Conservation (phyloP, 257 asterid genomes). For the Salvia hispanica region DNA sequence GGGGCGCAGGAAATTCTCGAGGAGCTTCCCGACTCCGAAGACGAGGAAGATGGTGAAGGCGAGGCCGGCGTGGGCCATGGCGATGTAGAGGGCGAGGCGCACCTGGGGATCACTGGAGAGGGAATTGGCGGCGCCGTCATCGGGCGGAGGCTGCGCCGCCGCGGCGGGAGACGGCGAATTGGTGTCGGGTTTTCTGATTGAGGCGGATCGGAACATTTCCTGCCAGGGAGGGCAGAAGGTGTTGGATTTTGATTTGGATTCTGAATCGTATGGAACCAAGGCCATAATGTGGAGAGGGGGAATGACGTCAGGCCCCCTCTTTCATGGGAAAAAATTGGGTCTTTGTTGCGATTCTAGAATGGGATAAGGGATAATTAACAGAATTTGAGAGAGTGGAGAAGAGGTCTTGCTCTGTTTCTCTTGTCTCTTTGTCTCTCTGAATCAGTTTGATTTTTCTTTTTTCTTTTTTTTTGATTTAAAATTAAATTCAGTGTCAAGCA, state of each 20-base stretch:
- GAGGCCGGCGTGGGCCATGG: constrained; percentile 96
- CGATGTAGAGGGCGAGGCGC: constrained; percentile 87
- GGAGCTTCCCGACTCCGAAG: constrained; percentile 75
- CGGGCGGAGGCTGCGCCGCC: constrained; percentile 30
- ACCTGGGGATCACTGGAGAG: constrained; percentile 82
- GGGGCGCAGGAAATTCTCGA: constrained; percentile 79
- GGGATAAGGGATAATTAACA: neutral
- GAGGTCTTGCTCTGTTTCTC: too few species aligned
- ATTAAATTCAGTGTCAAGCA: too few species aligned
- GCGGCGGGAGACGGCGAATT: constrained; percentile 36
- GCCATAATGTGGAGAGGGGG: constrained; percentile 41
- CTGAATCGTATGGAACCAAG: constrained; percentile 59
- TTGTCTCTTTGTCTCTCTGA: too few species aligned
- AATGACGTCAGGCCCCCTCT: constrained; percentile 11
- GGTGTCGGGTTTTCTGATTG: constrained; percentile 67
- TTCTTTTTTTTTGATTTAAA: too few species aligned
- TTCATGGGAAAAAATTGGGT: neutral
- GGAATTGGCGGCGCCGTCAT: constrained; percentile 32
- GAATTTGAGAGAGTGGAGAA: constrained; percentile 13
- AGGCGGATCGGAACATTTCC: constrained; percentile 98
- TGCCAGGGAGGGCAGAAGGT: constrained; percentile 68
- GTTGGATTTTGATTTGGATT: constrained; percentile 55
- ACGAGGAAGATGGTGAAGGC: constrained; percentile 64
- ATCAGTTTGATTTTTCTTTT: too few species aligned
- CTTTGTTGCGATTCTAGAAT: neutral